A percentile compares a stretch with the other conserved stretches of the same genome.
These are phyloP conservation scores for Termitomyces heimii DNA, from an alignment of 768 basidiomycete species.

Conservation along the genomic window DNA sequence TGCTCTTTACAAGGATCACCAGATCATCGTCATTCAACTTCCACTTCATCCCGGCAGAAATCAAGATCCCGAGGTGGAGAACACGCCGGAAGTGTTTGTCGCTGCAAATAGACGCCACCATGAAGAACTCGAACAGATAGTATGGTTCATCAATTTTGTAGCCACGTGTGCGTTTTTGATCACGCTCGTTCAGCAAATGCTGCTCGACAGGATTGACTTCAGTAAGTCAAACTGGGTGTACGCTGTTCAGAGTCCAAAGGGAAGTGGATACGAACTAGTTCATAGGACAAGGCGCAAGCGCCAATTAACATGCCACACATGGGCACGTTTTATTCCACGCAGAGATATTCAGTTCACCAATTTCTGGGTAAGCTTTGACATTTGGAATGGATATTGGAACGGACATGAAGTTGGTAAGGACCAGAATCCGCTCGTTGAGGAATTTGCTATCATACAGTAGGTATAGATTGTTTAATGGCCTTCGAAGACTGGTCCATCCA, in stretches of 20 bases:
- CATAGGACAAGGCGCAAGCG: conserved; percentile 19
- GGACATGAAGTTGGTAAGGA: conserved; percentile 30
- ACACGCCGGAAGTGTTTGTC: not conserved
- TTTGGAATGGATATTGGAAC: conserved; percentile 31
- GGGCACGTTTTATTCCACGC: conserved; percentile 30
- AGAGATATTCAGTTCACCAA: conserved; percentile 29
- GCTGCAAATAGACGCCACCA: not conserved
- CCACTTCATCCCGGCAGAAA: conserved; percentile 1
- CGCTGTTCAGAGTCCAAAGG: conserved; percentile 17
- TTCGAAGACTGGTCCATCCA: conserved; percentile 21
- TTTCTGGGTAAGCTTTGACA: conserved; percentile 20
- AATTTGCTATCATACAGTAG: not conserved
- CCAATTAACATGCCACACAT: conserved; percentile 25
- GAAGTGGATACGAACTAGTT: conserved; percentile 24
- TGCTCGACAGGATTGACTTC: conserved; percentile 25
- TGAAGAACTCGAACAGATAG: conserved; percentile 15
- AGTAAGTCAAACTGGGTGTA: conserved; percentile 31
- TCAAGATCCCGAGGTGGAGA: not conserved
- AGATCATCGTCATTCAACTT: conserved; percentile 11
- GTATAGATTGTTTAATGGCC: conserved; percentile 26
- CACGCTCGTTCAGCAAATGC: conserved; percentile 18
- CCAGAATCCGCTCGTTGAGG: not conserved
- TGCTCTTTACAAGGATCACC: conserved; percentile 7
- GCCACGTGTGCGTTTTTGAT: not conserved
- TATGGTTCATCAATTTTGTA: conserved; percentile 4